These are phyloP conservation scores for Russula virescens DNA, from an alignment of 768 basidiomycete species.

Conservation along the genomic window DNA sequence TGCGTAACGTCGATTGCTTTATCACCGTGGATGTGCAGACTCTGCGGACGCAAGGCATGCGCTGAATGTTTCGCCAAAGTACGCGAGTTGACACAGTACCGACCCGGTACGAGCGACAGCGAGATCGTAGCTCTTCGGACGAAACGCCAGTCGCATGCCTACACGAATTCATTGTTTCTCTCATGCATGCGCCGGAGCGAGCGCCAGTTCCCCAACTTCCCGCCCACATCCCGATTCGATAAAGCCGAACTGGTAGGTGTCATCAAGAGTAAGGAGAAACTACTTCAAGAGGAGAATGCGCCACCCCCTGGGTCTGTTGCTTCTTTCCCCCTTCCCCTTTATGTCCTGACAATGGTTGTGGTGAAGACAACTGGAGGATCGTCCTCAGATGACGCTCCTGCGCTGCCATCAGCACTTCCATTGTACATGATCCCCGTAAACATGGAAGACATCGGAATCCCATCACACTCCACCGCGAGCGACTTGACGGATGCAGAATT, in stretches of 20 bases:
- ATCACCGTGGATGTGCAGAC: slow-evolving; percentile 84
- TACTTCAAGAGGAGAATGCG: slow-evolving; percentile 34
- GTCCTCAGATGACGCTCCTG: not conserved
- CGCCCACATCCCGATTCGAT: slow-evolving; percentile 75
- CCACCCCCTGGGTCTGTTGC: not conserved
- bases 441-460: slow-evolving; percentile 18
- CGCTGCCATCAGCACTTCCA: not conserved
- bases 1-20: slow-evolving; percentile 92
- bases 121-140: slow-evolving; percentile 47
- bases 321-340: no score
- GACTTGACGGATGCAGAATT: slow-evolving; percentile 58
- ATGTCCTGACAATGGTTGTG: not conserved
- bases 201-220: slow-evolving; percentile 61
- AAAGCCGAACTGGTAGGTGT: slow-evolving; percentile 55
- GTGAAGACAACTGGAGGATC: not conserved
- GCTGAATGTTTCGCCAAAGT: slow-evolving; percentile 75
- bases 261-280: slow-evolving; percentile 61
- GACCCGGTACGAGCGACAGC: slow-evolving; percentile 40
- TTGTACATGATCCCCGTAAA: not conserved
- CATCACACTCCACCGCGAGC: slow-evolving; percentile 39
- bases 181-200: slow-evolving; percentile 66
- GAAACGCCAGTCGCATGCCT: slow-evolving; percentile 53
- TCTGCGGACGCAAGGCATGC: slow-evolving; percentile 88
- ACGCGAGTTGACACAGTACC: slow-evolving; percentile 52
- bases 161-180: slow-evolving; percentile 68